Evolutionary conservation across 345 rosid genomes (phyloP), one percentile per base, ranked within the genome.

Genomic region (Bruguiera gymnorhiza): DNA sequence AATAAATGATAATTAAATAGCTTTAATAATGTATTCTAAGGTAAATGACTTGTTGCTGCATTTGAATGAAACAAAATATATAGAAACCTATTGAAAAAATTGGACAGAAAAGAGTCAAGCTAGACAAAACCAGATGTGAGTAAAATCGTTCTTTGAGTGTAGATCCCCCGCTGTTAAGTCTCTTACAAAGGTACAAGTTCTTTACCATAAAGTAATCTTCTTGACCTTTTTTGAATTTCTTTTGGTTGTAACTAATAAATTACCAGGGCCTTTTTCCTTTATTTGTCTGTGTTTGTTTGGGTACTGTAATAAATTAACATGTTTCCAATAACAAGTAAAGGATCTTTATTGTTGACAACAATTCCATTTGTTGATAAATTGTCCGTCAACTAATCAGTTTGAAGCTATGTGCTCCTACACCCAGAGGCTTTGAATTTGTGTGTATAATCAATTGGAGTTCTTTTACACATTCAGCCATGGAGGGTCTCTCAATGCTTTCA

Each of bases 401-500:
- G 79, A 88, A 82, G 30, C 88, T 68, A 73, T 84, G 82, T 69
- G 79, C 64, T 18, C 79, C 81, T 77, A 70, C 80, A 65, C 87
- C 88, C 74, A 81, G 75, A 63, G 91, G 88, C 85, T 87, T 89
- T 2, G 88, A 84, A 81, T 91, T 94, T 73, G 87, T 81, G 66
- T 79, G 81, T 67, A 85, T 82, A 68, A 86, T 87, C 69, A 86
- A 80, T 71, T 88, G 96, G 72, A 94, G 88, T 80, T 94, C 96
- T 76, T 86, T 89, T 55, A 88, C 74, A 72, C 96, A 94, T 73
- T 89, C 96, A n/a, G 72, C 77, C 84, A 94, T 91, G 0, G 88
- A 79, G 59, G 98, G 97, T 66, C 98, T 80, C 77, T 91, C 95
- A n/a, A 80, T 79, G 70, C 98, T 89, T 71, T 89, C 97, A 51